phyloP scores from a whole-genome alignment of 1,139 yeast genomes.

The Nakaseomyces bracarensis region DNA sequence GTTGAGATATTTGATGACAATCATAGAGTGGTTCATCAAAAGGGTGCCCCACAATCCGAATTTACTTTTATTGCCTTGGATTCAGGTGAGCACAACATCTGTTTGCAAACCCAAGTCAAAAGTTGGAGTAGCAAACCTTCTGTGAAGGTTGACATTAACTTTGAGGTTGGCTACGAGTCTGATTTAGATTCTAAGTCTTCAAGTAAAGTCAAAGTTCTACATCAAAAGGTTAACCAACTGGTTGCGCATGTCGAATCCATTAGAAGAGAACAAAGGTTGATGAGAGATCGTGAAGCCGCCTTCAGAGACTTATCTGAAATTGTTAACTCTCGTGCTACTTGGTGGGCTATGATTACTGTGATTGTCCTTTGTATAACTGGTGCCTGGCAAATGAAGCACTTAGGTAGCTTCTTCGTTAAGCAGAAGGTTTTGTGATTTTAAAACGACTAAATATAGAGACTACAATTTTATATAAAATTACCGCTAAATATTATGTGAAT shows the following conservation, averaged over 20 bases:
- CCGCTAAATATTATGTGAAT: too few relatives aligned
- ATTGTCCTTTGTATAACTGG: constrained; percentile 50
- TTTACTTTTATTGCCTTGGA: constrained; percentile 63
- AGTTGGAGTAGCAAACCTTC: constrained; percentile 48
- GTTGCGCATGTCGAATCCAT: constrained; percentile 49
- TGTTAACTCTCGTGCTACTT: constrained; percentile 55
- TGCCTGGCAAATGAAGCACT: constrained; percentile 58
- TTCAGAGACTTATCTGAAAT: constrained; percentile 62
- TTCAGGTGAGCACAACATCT: constrained; percentile 64
- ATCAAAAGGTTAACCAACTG: constrained; percentile 45
- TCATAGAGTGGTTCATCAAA: constrained; percentile 62
- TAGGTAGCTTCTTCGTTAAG: constrained; percentile 57
- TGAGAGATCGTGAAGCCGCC: constrained; percentile 60
- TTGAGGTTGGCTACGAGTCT: constrained; percentile 46
- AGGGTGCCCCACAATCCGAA: constrained; percentile 50
- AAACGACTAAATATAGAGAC: too few relatives aligned
- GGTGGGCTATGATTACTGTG: constrained; percentile 59
- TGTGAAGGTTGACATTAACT: constrained; percentile 40
- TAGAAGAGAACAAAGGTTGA: constrained; percentile 55
- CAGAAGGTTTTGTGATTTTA: constrained; percentile 49
- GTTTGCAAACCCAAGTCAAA: constrained; percentile 56
- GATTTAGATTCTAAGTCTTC: constrained; percentile 45
- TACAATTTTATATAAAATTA: too few relatives aligned
- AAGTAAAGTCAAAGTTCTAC: constrained; percentile 41
- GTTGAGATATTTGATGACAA: constrained; percentile 57